phyloP scores from a whole-genome alignment of 129 eudicot species.

The Gnaphalium uliginosum region DNA sequence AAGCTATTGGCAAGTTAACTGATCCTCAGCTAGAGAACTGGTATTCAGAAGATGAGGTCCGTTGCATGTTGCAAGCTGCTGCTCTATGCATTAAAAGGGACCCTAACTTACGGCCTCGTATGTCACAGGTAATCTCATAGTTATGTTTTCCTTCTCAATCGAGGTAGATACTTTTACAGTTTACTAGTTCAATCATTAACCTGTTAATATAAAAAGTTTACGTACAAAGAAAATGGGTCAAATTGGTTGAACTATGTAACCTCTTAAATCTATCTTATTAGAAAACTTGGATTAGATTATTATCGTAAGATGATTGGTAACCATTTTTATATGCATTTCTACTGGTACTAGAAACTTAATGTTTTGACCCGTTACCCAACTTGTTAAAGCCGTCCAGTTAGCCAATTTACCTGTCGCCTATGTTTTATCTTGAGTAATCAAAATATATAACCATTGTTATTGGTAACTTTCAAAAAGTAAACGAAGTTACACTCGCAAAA shows the following conservation, averaged over 20 bases:
- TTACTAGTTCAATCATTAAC: not conserved
- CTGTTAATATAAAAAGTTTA: not conserved
- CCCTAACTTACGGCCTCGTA: slow-evolving; percentile 85
- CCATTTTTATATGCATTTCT: too few species aligned
- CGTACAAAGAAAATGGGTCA: not conserved
- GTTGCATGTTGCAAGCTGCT: slow-evolving; percentile 90
- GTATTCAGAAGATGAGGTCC: slow-evolving; percentile 72
- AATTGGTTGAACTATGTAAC: not conserved
- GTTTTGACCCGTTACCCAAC: not conserved
- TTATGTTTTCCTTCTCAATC: not conserved
- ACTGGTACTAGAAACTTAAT: too few species aligned
- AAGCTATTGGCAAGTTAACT: slow-evolving; percentile 59
- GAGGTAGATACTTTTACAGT: not conserved
- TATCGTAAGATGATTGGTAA: too few species aligned
- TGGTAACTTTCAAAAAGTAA: too few species aligned
- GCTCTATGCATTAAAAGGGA: slow-evolving; percentile 87
- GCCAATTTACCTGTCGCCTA: not conserved
- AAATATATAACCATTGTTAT: not conserved
- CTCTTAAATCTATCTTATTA: not conserved
- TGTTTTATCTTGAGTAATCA: not conserved
- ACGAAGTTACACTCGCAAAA: not conserved
- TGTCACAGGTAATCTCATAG: slow-evolving; percentile 73
- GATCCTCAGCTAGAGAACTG: slow-evolving; percentile 67
- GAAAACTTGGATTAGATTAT: not conserved
- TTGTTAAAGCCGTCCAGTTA: not conserved